Evolutionary conservation across 1,284 basidiomycete species (phyloP).

Genomic region (Trichosporon inkin): DNA sequence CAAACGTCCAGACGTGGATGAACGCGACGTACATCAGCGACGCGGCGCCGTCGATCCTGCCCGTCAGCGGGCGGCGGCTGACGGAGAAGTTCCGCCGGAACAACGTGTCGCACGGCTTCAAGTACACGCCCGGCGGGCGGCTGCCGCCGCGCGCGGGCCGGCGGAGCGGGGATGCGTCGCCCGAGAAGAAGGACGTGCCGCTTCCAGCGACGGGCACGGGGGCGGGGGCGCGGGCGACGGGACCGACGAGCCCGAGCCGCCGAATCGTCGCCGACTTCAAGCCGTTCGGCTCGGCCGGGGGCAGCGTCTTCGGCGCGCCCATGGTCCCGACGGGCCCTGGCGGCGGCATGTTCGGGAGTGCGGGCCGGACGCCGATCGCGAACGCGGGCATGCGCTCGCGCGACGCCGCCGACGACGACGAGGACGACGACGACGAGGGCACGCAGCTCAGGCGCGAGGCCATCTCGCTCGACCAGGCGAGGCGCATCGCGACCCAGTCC

Average conservation of each 20-base stretch:
- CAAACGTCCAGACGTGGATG: constrained; percentile 86
- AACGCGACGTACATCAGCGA: constrained; percentile 67
- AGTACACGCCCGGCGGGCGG: constrained; percentile 58
- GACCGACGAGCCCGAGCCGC: constrained; percentile 59
- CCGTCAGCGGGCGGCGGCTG: constrained; percentile 79
- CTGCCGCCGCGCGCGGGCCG: constrained; percentile 54
- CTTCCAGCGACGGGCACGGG: too few relatives aligned
- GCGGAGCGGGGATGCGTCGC: constrained; percentile 13
- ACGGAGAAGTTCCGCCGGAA: constrained; percentile 75
- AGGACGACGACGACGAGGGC: constrained; percentile 50
- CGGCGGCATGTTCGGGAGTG: constrained; percentile 48
- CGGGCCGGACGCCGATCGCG: constrained; percentile 34
- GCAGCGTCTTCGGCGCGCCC: constrained; percentile 51
- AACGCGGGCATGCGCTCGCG: constrained; percentile 31
- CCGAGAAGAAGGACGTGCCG: background rate
- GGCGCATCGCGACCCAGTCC: constrained; percentile 54
- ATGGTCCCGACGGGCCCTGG: constrained; percentile 47
- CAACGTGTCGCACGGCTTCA: constrained; percentile 37
- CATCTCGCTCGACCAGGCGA: constrained; percentile 81
- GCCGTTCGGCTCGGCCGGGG: constrained; percentile 56
- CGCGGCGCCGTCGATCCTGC: constrained; percentile 73
- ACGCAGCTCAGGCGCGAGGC: constrained; percentile 68
- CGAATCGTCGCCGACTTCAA: constrained; percentile 85
- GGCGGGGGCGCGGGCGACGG: too few relatives aligned
- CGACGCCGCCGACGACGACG: constrained; percentile 60